phyloP scores from a whole-genome alignment of 192 early-diverging fungal genomes.

The Chytriomyces hyalinus region DNA sequence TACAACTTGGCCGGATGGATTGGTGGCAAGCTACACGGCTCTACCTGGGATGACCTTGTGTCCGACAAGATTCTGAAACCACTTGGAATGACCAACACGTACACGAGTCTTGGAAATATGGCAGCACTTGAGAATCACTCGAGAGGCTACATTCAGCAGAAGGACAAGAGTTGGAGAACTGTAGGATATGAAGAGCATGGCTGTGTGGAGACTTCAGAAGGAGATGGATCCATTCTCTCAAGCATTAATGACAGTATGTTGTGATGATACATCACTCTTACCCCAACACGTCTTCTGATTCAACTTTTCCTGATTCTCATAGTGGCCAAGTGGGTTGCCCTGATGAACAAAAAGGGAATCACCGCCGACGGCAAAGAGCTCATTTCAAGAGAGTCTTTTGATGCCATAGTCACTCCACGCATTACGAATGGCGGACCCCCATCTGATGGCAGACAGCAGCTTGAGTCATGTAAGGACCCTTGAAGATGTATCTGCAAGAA shows the following conservation, averaged over 20 bases:
- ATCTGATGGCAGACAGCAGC: neutral
- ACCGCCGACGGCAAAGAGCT: neutral
- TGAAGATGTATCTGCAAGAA: neutral
- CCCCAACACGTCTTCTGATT: no score
- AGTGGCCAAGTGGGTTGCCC: neutral
- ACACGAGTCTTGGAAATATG: no score
- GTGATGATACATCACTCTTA: no score
- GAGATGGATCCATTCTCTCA: neutral
- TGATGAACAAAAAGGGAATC: slow-evolving; percentile 2
- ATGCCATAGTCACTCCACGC: neutral
- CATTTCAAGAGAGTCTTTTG: neutral
- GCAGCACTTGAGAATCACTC: no score
- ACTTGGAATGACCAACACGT: neutral
- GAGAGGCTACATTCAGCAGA: no score
- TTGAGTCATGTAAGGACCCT: no score
- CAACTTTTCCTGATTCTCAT: no score
- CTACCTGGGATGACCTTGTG: neutral
- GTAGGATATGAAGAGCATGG: neutral
- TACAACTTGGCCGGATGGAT: slow-evolving; percentile 11
- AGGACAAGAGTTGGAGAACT: no score
- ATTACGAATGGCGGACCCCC: neutral
- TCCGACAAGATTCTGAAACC: neutral
- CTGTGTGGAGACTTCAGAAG: neutral
- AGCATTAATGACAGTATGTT: no score
- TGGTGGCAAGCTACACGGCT: neutral